phyloP scores from a whole-genome alignment of 306 rosid genomes.

The Sindora glabra region DNA sequence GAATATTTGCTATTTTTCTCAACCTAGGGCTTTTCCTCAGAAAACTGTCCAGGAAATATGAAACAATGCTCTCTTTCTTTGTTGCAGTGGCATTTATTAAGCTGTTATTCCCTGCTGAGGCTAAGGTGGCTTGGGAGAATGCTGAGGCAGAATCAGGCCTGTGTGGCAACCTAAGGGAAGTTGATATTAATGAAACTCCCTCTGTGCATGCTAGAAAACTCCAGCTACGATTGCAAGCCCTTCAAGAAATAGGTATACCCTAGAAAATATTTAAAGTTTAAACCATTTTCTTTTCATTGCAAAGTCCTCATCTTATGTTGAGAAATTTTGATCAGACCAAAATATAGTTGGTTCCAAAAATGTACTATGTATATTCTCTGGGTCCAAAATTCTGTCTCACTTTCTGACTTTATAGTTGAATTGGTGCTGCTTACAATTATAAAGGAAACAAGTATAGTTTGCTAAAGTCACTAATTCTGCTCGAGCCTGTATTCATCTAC shows the following conservation, averaged over 20 bases:
- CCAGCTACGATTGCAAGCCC: slow-evolving; percentile 37
- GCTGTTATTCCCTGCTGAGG: slow-evolving; percentile 73
- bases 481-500: slow-evolving; percentile 14
- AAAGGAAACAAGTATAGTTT: neutral
- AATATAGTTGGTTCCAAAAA: no score
- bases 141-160: slow-evolving; percentile 57
- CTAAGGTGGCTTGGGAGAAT: slow-evolving; percentile 69
- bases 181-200: slow-evolving; percentile 82
- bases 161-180: slow-evolving; percentile 46
- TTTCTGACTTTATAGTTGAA: no score
- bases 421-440: no score
- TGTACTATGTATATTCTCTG: no score
- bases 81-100: slow-evolving; percentile 72
- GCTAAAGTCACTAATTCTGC: neutral
- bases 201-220: slow-evolving; percentile 49
- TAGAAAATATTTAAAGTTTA: neutral
- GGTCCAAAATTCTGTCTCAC: no score
- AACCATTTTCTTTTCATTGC: no score
- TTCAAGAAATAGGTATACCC: slow-evolving; percentile 63
- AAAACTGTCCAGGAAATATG: neutral
- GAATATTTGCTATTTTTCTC: neutral
- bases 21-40: neutral
- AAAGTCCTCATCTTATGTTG: no score
- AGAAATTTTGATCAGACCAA: no score
- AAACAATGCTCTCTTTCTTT: slow-evolving; percentile 7